Conservation (phyloP, 345 rosid genomes). For the Ricinus communis region DNA sequence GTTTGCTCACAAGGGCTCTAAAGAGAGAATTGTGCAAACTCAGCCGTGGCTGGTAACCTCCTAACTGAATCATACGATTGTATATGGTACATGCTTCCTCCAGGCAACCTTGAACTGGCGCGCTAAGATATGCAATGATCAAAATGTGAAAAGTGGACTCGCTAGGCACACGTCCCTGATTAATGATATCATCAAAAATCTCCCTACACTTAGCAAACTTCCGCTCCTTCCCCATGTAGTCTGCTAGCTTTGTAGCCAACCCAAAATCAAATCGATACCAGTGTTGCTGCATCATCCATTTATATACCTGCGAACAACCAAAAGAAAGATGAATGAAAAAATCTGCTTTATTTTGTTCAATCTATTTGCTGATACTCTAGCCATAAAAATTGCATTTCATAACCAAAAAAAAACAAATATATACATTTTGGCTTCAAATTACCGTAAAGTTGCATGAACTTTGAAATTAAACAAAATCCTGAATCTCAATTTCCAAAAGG, state of each 20-base stretch:
- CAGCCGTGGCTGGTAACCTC: constrained; percentile 72
- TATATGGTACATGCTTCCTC: constrained; percentile 81
- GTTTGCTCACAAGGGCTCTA: constrained; percentile 60
- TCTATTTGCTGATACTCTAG: background rate
- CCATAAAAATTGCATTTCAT: background rate
- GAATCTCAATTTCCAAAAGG: background rate
- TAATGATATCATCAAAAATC: constrained; percentile 73
- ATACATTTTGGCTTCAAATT: background rate
- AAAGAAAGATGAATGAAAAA: background rate
- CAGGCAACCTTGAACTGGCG: constrained; percentile 60
- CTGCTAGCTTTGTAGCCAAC: constrained; percentile 82
- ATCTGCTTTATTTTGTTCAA: background rate
- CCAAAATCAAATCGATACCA: constrained; percentile 89
- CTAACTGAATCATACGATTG: constrained; percentile 88
- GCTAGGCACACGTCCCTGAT: constrained; percentile 85
- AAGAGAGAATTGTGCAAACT: constrained; percentile 78
- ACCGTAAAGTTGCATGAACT: background rate
- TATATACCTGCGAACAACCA: constrained; percentile 58
- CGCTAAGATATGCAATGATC: constrained; percentile 73
- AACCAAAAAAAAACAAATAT: background rate
- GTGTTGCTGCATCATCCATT: constrained; percentile 86
- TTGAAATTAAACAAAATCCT: background rate
- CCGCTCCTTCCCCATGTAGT: constrained; percentile 75
- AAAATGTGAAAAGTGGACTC: constrained; percentile 86
- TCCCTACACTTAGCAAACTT: constrained; percentile 77